Conservation (phyloP, 2,329 filamentous ascomycete species). For the Bimuria novae-zelandiae region DNA sequence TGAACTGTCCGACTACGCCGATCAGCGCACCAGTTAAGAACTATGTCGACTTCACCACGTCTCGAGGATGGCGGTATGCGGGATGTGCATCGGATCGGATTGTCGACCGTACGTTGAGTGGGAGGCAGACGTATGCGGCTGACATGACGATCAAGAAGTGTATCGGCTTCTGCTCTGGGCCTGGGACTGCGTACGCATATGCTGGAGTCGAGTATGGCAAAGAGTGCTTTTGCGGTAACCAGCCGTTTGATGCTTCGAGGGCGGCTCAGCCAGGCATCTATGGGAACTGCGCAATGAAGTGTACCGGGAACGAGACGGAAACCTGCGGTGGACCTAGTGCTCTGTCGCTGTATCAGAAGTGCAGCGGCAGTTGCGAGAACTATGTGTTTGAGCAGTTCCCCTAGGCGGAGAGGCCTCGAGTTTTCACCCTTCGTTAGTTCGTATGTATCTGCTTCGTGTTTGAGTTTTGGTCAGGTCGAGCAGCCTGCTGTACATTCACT, state of each 20-base stretch:
- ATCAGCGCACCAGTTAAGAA: background rate
- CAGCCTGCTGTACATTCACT: too few relatives aligned
- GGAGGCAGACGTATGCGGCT: background rate
- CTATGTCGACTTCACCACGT: background rate
- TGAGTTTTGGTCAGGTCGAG: too few relatives aligned
- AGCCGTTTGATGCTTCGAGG: background rate
- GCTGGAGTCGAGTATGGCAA: conserved; percentile 62
- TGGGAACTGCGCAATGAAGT: background rate
- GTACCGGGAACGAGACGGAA: too few relatives aligned
- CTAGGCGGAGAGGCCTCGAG: too few relatives aligned
- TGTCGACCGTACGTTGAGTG: background rate
- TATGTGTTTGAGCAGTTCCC: too few relatives aligned
- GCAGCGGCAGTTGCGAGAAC: too few relatives aligned
- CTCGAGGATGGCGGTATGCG: background rate
- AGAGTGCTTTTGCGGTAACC: conserved; percentile 60
- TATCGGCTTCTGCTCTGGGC: background rate
- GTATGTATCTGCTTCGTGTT: too few relatives aligned
- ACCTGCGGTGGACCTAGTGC: too few relatives aligned
- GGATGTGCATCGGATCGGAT: background rate
- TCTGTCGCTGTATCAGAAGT: too few relatives aligned
- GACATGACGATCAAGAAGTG: background rate
- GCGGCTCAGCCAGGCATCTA: background rate
- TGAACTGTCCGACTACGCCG: background rate
- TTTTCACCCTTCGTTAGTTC: too few relatives aligned
- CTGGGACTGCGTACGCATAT: conserved; percentile 51